These are phyloP conservation scores for Gryganskiella cystojenkinii DNA, from an alignment of 192 early-diverging fungal species.

Conservation along the genomic window DNA sequence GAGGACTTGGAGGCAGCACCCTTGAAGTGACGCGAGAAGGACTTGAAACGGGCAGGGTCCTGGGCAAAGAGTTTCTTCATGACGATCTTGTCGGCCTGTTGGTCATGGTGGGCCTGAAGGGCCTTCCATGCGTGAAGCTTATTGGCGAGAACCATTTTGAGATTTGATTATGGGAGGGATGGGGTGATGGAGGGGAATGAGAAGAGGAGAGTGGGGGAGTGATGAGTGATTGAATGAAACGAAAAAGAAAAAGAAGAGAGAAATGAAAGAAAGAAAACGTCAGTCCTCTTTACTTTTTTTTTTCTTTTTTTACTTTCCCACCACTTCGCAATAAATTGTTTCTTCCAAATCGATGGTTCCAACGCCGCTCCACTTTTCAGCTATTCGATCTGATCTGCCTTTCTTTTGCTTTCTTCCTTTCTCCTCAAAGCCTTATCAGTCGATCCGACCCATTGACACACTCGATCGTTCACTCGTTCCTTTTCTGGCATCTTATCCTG, in stretches of 20 bases:
- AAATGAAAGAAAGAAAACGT: not conserved
- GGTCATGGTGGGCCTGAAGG: constrained; percentile 91
- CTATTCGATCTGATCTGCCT: too few relatives aligned
- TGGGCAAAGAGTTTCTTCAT: constrained; percentile 85
- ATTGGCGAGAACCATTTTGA: constrained; percentile 82
- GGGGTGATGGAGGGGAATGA: not conserved
- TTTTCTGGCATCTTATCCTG: too few relatives aligned
- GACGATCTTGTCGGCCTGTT: constrained; percentile 74
- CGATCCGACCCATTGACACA: too few relatives aligned
- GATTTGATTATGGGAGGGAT: not conserved
- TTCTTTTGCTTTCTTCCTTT: too few relatives aligned
- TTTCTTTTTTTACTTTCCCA: too few relatives aligned
- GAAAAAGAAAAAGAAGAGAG: constrained; percentile 2
- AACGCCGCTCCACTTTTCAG: too few relatives aligned
- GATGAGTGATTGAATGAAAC: not conserved
- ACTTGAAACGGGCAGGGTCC: constrained; percentile 81
- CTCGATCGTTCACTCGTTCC: too few relatives aligned
- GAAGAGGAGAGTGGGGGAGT: not conserved
- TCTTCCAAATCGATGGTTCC: too few relatives aligned
- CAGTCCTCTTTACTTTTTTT: too few relatives aligned
- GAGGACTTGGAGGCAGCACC: constrained; percentile 66
- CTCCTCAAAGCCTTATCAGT: too few relatives aligned
- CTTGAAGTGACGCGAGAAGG: constrained; percentile 80
- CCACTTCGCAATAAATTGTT: too few relatives aligned
- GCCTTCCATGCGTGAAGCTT: constrained; percentile 86